Evolutionary conservation across 2,329 filamentous ascomycete genomes (phyloP).

Genomic region (Scedosporium minutisporum): DNA sequence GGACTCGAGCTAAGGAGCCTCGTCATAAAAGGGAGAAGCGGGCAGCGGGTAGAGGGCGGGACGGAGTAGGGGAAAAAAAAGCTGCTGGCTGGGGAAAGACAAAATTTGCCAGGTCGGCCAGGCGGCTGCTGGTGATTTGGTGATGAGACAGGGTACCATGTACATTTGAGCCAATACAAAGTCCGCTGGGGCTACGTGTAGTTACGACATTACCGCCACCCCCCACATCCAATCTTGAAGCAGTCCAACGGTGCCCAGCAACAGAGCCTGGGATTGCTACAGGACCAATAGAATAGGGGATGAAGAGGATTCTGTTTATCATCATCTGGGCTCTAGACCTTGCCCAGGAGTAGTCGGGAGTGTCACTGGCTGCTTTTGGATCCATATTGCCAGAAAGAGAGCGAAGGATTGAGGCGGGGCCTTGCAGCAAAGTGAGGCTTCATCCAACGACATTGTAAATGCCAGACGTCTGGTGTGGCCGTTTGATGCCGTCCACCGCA

Average conservation of each 20-base stretch:
- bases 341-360: not conserved
- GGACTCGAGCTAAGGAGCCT: not conserved
- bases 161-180: not conserved
- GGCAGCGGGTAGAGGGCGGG: not conserved
- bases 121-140: constrained; percentile 1
- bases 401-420: not conserved
- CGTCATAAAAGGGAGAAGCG: not conserved
- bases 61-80: not conserved
- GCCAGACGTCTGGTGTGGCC: too few species aligned
- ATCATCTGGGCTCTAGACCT: not conserved
- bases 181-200: not conserved
- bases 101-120: constrained; percentile 5
- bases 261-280: not conserved
- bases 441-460: not conserved
- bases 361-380: not conserved
- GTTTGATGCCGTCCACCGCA: too few species aligned
- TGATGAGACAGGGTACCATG: not conserved
- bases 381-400: not conserved
- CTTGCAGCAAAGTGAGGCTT: not conserved
- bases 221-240: constrained; percentile 8
- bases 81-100: constrained; percentile 3
- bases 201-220: not conserved
- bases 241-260: constrained; percentile 7
- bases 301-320: constrained; percentile 1
- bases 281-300: constrained; percentile 7